phyloP scores from a whole-genome alignment of 495 filamentous ascomycete species.

The Pyrenula massariospora region DNA sequence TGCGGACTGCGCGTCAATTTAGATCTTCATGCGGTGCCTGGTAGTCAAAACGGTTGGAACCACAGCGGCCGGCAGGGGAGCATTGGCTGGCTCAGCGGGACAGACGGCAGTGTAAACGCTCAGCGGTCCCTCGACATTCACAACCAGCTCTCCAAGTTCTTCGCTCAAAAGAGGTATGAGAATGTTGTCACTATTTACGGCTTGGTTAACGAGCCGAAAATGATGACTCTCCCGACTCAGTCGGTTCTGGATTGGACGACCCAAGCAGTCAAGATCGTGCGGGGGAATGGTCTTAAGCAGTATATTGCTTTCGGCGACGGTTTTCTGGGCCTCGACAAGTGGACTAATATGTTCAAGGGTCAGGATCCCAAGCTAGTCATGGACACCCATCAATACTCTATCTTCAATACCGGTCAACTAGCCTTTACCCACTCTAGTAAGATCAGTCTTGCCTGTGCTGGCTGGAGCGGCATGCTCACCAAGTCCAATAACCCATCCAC shows the following conservation, averaged over 20 bases:
- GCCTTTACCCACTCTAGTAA: conserved; percentile 60
- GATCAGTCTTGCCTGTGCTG: conserved; percentile 72
- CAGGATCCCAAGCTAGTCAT: conserved; percentile 47
- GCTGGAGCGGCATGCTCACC: conserved; percentile 70
- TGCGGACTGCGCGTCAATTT: conserved; percentile 91
- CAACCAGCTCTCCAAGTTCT: conserved; percentile 69
- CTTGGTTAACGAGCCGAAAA: conserved; percentile 75
- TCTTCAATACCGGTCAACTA: conserved; percentile 72
- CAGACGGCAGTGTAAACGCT: conserved; percentile 46
- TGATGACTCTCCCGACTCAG: conserved; percentile 47
- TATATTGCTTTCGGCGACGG: conserved; percentile 71
- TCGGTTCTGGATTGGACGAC: conserved; percentile 61
- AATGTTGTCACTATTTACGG: conserved; percentile 79
- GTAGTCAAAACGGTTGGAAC: conserved; percentile 86
- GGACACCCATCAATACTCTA: conserved; percentile 90
- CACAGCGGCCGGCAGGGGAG: conserved; percentile 64
- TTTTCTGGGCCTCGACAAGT: conserved; percentile 68
- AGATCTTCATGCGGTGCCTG: conserved; percentile 77
- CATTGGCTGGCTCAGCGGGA: conserved; percentile 74
- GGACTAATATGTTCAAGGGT: conserved; percentile 56
- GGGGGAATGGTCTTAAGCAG: conserved; percentile 55
- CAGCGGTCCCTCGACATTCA: conserved; percentile 75
- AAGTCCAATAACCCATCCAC: conserved; percentile 56
- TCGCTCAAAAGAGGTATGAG: conserved; percentile 72
- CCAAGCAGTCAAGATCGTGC: conserved; percentile 50